Percentiles rank a stretch among this genome's conserved stretches.
Conservation (phyloP, 768 basidiomycete species). For the Termitomyces sp. region DNA sequence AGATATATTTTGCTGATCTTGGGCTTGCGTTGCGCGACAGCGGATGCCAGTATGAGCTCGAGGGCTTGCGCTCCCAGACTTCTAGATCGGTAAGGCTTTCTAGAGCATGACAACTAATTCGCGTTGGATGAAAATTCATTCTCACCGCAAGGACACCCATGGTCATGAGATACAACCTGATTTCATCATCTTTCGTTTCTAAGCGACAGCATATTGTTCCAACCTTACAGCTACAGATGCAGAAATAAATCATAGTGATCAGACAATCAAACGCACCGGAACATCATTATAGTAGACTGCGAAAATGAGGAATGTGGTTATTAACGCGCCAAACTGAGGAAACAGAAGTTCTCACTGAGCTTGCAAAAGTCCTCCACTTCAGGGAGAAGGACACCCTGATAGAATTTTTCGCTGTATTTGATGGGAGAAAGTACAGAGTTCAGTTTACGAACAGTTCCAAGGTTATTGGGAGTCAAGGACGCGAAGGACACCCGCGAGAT, state of each 20-base stretch:
- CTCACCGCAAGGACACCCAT: conserved; percentile 88
- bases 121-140: conserved; percentile 15
- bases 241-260: conserved; percentile 5
- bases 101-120: conserved; percentile 9
- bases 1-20: conserved; percentile 73
- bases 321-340: neutral
- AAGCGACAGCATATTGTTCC: conserved; percentile 86
- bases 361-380: conserved; percentile 87
- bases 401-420: conserved; percentile 87
- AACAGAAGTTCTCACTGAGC: conserved; percentile 55
- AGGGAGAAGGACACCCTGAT: conserved; percentile 70
- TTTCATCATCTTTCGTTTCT: conserved; percentile 61
- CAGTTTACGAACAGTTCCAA: conserved; percentile 71
- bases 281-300: conserved; percentile 92
- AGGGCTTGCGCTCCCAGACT: conserved; percentile 73
- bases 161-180: conserved; percentile 82
- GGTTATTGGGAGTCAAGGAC: conserved; percentile 75
- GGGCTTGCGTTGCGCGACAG: conserved; percentile 54
- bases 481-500: conserved; percentile 62
- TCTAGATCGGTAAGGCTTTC: conserved; percentile 82
- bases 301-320: conserved; percentile 4
- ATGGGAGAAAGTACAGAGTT: conserved; percentile 86
- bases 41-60: conserved; percentile 64
- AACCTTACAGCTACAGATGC: conserved; percentile 40
- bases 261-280: conserved; percentile 43